phyloP scores from a whole-genome alignment of 78 protist species.

The Polysphondylium violaceum region DNA sequence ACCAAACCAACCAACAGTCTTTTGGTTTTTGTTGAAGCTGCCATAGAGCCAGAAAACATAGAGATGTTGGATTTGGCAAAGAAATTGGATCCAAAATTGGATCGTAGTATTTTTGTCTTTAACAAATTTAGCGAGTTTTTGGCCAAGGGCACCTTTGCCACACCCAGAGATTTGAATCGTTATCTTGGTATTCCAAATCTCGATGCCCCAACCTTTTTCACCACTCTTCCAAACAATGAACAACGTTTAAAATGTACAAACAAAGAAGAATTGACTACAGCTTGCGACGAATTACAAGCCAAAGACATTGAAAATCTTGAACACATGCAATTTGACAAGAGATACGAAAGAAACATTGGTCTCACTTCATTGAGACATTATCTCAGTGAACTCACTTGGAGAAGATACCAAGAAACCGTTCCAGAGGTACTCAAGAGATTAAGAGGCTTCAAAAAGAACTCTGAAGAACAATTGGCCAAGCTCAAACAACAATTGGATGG shows the following conservation, averaged over 20 bases:
- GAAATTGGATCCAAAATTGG: conserved; percentile 78
- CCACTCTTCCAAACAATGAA: conserved; percentile 52
- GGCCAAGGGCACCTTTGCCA: conserved; percentile 16
- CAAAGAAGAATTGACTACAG: conserved; percentile 1
- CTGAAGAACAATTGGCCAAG: conserved; percentile 51
- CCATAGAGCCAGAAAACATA: not conserved
- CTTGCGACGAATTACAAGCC: conserved; percentile 8
- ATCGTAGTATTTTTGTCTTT: conserved; percentile 75
- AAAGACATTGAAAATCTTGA: conserved; percentile 57
- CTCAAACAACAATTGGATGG: conserved; percentile 32
- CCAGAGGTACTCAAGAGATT: conserved; percentile 80
- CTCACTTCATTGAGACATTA: conserved; percentile 41
- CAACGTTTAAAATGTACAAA: conserved; percentile 1
- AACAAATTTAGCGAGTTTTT: conserved; percentile 40
- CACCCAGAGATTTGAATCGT: conserved; percentile 60
- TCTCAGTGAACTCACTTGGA: conserved; percentile 64
- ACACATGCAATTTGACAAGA: conserved; percentile 79
- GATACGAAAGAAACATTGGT: conserved; percentile 71
- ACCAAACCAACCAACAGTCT: conserved; percentile 32
- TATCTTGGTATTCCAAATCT: conserved; percentile 16
- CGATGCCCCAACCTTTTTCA: conserved; percentile 65
- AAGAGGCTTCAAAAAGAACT: conserved; percentile 56
- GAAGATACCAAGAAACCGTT: conserved; percentile 62
- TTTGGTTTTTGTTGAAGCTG: conserved; percentile 55
- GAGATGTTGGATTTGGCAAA: conserved; percentile 69